Evolutionary conservation across 805 yeast genomes (phyloP).

Genomic region (Candida ascalaphidarum): DNA sequence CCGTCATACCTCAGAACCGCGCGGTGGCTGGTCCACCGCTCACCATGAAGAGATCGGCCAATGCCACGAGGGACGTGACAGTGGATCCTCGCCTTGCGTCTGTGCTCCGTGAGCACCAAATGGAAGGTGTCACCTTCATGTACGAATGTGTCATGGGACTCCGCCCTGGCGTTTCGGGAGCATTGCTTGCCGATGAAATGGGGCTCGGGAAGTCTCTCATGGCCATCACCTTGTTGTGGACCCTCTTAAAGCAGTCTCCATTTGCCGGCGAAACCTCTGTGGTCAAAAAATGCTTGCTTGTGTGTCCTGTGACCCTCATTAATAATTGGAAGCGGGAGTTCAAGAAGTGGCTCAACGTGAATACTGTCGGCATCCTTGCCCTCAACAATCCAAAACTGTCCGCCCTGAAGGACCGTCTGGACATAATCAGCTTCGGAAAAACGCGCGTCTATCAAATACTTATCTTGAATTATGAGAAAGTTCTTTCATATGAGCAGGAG

Average conservation of each 20-base stretch:
- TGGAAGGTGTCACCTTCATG: conserved; percentile 74
- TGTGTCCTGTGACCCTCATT: conserved; percentile 87
- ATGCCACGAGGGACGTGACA: conserved; percentile 30
- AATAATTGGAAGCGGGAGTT: conserved; percentile 86
- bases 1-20: no score
- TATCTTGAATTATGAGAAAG: conserved; percentile 82
- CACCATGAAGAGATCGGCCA: no score
- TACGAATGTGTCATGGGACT: conserved; percentile 78
- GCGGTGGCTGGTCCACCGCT: no score
- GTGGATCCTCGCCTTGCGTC: conserved; percentile 51
- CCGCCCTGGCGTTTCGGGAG: conserved; percentile 54
- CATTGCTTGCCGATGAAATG: conserved; percentile 93
- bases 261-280: conserved; percentile 13
- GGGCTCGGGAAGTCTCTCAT: conserved; percentile 83
- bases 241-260: conserved; percentile 64
- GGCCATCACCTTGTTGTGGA: conserved; percentile 80
- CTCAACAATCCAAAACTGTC: conserved; percentile 38
- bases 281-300: conserved; percentile 58
- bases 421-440: conserved; percentile 51
- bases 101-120: conserved; percentile 73
- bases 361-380: conserved; percentile 58
- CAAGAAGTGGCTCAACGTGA: conserved; percentile 73
- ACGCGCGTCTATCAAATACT: conserved; percentile 75
- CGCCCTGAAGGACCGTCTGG: conserved; percentile 45
- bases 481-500: conserved; percentile 46